These are phyloP conservation scores for Fusarium nisikadoi DNA, from an alignment of 2,329 filamentous ascomycete species.

Conservation along the genomic window DNA sequence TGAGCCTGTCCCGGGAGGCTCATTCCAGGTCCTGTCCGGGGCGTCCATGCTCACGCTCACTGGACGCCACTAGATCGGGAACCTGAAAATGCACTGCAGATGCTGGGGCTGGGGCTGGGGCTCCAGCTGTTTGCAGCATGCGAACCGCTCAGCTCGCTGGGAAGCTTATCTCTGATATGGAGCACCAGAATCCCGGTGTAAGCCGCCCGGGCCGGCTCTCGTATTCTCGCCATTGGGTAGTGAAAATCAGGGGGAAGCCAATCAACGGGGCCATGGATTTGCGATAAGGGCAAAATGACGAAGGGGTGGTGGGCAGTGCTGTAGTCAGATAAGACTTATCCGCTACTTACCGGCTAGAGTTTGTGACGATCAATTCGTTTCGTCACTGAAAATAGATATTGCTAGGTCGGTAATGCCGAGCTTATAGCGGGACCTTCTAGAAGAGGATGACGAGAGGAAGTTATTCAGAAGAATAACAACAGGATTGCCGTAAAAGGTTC, in stretches of 20 bases:
- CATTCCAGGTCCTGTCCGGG: constrained; percentile 20
- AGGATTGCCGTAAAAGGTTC: constrained; percentile 18
- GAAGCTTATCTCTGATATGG: constrained; percentile 34
- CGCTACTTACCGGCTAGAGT: constrained; percentile 36
- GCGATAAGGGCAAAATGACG: constrained; percentile 37
- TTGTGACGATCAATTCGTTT: constrained; percentile 34
- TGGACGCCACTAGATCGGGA: constrained; percentile 42
- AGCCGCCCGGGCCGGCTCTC: constrained; percentile 46
- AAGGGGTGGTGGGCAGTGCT: constrained; percentile 27
- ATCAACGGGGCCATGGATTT: constrained; percentile 23
- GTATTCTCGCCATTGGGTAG: constrained; percentile 39
- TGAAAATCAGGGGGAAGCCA: constrained; percentile 33
- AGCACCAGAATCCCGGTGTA: constrained; percentile 35
- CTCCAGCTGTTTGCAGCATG: constrained; percentile 13
- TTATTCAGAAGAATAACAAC: constrained; percentile 24
- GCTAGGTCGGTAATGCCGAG: constrained; percentile 42
- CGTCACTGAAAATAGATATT: constrained; percentile 34
- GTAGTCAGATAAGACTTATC: constrained; percentile 36
- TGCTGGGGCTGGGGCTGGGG: constrained; percentile 12
- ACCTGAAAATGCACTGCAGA: constrained; percentile 28
- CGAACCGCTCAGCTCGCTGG: constrained; percentile 18
- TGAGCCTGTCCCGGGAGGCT: constrained; percentile 21
- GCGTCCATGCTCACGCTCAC: constrained; percentile 8
- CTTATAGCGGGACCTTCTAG: constrained; percentile 14
- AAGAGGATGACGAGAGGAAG: background rate